phyloP scores from a whole-genome alignment of 495 filamentous ascomycete genomes.

The Annulohypoxylon bovei region DNA sequence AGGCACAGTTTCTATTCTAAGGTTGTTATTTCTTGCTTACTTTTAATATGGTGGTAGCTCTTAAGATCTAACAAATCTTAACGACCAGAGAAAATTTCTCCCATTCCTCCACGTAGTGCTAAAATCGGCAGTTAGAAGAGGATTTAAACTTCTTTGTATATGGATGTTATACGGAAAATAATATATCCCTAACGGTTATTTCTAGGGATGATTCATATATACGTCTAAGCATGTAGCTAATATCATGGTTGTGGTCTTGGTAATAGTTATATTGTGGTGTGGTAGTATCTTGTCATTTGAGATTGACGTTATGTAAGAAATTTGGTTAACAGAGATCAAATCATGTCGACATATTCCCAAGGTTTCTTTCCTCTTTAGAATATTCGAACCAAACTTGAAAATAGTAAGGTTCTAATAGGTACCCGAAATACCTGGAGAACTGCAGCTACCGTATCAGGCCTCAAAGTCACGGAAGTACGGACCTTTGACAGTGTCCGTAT shows the following conservation, averaged over 20 bases:
- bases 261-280: constrained; percentile 17
- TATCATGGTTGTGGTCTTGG: constrained; percentile 3
- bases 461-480: constrained; percentile 16
- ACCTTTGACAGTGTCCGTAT: constrained; percentile 7
- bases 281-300: constrained; percentile 36
- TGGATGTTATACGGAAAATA: constrained; percentile 3
- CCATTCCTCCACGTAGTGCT: not conserved
- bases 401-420: constrained; percentile 27
- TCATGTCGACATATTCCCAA: constrained; percentile 32
- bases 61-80: not conserved
- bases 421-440: constrained; percentile 14
- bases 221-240: not conserved
- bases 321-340: constrained; percentile 38
- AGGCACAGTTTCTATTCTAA: constrained; percentile 17
- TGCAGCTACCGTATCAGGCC: constrained; percentile 29
- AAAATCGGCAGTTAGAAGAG: constrained; percentile 7
- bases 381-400: constrained; percentile 28
- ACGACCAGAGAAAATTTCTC: not conserved
- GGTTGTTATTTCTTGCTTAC: constrained; percentile 14
- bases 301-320: constrained; percentile 31
- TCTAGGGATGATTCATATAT: constrained; percentile 1
- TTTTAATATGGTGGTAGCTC: not conserved
- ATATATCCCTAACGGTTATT: constrained; percentile 12
- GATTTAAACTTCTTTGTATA: not conserved
- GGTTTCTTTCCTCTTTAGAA: constrained; percentile 25